Evolutionary conservation across 257 asterid genomes (phyloP).

Genomic region (Solanum pennellii): DNA sequence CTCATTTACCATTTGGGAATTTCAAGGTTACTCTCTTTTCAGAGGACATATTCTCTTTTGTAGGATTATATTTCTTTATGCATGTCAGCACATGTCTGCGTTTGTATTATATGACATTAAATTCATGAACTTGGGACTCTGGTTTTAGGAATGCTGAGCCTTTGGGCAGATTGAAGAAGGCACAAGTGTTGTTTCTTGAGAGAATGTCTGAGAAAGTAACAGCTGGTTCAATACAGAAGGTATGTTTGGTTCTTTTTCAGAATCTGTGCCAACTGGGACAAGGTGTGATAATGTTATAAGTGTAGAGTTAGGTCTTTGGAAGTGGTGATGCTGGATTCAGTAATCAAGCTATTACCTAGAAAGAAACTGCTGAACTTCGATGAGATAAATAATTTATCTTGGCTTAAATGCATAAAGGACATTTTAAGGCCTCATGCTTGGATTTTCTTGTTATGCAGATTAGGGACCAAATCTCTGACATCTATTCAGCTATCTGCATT

Average conservation of each 20-base stretch:
- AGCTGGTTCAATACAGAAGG: conserved; percentile 53
- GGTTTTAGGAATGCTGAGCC: conserved; percentile 70
- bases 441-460: neutral
- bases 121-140: neutral
- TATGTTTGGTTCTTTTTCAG: conserved; percentile 12
- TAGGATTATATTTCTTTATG: neutral
- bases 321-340: neutral
- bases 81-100: neutral
- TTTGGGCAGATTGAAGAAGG: conserved; percentile 77
- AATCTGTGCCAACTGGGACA: neutral
- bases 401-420: neutral
- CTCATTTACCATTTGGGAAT: conserved; percentile 73
- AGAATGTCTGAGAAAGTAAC: conserved; percentile 67
- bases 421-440: neutral
- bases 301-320: neutral
- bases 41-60: neutral
- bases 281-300: neutral
- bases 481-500: neutral
- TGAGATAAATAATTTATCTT: neutral
- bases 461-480: neutral
- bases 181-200: conserved; percentile 87
- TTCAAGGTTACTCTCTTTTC: conserved; percentile 43
- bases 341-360: neutral
- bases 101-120: neutral
- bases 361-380: neutral